Conservation (phyloP, 192 early-diverging fungal species). For the Neocallimastix lanati region DNA sequence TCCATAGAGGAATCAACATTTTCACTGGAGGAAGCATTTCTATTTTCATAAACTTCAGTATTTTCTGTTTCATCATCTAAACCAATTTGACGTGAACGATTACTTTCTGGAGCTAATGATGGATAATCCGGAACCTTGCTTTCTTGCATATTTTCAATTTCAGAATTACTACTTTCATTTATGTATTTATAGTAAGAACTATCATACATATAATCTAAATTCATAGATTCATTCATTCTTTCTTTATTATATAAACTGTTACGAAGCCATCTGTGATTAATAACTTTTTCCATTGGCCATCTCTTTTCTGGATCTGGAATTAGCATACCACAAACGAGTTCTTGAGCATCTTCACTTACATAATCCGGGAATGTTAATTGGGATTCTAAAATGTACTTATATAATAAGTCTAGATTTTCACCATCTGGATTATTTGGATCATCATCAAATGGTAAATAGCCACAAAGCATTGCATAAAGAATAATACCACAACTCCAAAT, state of each 20-base stretch:
- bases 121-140: background rate
- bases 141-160: background rate
- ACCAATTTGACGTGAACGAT: background rate
- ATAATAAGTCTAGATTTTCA: constrained; percentile 35
- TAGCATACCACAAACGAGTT: constrained; percentile 22
- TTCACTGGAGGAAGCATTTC: too few relatives aligned
- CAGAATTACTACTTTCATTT: background rate
- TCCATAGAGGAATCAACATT: background rate
- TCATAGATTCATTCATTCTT: background rate
- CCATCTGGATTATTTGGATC: constrained; percentile 38
- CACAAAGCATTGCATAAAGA: constrained; percentile 47
- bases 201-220: background rate
- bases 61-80: background rate
- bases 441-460: constrained; percentile 42
- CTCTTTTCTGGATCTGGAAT: constrained; percentile 17
- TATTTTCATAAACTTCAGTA: background rate
- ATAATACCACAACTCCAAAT: constrained; percentile 65
- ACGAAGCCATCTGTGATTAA: background rate
- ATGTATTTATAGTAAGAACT: too few relatives aligned
- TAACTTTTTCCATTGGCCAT: background rate
- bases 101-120: background rate
- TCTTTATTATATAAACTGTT: background rate
- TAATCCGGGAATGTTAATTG: constrained; percentile 27
- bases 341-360: constrained; percentile 13
- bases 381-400: constrained; percentile 37